Evolutionary conservation across 345 rosid genomes (phyloP).

Genomic region (Melastoma malabathricum): DNA sequence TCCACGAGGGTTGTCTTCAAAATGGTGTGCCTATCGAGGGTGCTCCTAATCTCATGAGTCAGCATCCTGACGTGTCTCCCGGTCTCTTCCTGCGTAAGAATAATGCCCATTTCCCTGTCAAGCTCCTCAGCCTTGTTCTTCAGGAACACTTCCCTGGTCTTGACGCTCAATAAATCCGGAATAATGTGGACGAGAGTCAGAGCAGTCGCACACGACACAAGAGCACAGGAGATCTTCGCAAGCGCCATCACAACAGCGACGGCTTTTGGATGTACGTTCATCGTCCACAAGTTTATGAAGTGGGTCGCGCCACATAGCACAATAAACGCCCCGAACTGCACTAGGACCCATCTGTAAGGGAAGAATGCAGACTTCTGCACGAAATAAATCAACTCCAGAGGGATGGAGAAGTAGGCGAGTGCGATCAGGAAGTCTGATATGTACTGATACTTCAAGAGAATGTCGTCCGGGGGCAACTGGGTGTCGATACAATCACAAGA

Average conservation of each 20-base stretch:
- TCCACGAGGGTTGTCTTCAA: constrained; percentile 84
- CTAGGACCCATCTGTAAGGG: constrained; percentile 92
- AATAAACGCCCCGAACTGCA: constrained; percentile 94
- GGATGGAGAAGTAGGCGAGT: constrained; percentile 87
- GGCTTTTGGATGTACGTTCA: constrained; percentile 58
- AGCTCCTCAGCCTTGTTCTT: constrained; percentile 83
- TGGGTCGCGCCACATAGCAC: constrained; percentile 94
- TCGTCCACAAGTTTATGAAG: constrained; percentile 81
- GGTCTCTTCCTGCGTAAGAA: constrained; percentile 83
- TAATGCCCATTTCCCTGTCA: constrained; percentile 81
- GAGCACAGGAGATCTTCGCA: constrained; percentile 72
- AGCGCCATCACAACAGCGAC: constrained; percentile 76
- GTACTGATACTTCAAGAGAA: constrained; percentile 78
- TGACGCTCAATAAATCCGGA: constrained; percentile 74
- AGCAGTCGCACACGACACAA: constrained; percentile 83
- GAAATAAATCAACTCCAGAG: constrained; percentile 74
- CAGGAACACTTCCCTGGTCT: constrained; percentile 64
- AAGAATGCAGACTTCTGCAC: constrained; percentile 82
- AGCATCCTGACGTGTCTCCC: constrained; percentile 92
- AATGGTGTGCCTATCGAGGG: constrained; percentile 74
- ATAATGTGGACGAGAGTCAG: constrained; percentile 85
- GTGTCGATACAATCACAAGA: constrained; percentile 76
- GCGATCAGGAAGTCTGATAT: constrained; percentile 83
- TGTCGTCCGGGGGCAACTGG: constrained; percentile 61
- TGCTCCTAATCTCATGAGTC: constrained; percentile 92